Evolutionary conservation across 371 early-diverging fungal genomes (phyloP).

Genomic region (Chytridium lagenaria): DNA sequence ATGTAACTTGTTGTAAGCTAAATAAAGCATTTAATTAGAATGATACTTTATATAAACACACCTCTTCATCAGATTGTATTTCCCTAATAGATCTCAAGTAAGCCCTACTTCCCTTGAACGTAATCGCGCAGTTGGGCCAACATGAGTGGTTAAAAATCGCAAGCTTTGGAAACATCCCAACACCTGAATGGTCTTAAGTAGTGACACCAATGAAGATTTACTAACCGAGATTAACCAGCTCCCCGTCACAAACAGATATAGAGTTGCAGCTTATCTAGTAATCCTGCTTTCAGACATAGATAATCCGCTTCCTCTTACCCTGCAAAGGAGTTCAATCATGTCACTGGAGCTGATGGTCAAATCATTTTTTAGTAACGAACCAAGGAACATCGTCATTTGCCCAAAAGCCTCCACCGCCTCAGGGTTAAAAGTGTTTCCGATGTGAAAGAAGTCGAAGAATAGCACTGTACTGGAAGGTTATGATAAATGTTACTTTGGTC

Average conservation of each 20-base stretch:
- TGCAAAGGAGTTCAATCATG: constrained; percentile 11
- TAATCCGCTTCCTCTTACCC: neutral
- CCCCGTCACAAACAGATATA: neutral
- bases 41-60: neutral
- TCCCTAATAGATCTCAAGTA: neutral
- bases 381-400: constrained; percentile 12
- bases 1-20: neutral
- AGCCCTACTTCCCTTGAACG: neutral
- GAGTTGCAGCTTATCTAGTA: constrained; percentile 8
- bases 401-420: neutral
- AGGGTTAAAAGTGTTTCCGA: neutral
- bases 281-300: neutral
- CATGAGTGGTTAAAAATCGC: constrained; percentile 1
- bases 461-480: neutral
- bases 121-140: constrained; percentile 3
- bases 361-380: neutral
- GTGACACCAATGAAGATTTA: no score
- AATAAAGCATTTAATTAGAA: neutral
- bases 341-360: neutral
- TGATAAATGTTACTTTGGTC: neutral
- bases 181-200: neutral
- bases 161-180: constrained; percentile 4
- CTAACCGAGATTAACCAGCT: neutral
- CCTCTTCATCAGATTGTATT: neutral
- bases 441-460: neutral